These are phyloP conservation scores for Aspergillus costaricaensis DNA, from an alignment of 2,329 filamentous ascomycete species.

Conservation along the genomic window DNA sequence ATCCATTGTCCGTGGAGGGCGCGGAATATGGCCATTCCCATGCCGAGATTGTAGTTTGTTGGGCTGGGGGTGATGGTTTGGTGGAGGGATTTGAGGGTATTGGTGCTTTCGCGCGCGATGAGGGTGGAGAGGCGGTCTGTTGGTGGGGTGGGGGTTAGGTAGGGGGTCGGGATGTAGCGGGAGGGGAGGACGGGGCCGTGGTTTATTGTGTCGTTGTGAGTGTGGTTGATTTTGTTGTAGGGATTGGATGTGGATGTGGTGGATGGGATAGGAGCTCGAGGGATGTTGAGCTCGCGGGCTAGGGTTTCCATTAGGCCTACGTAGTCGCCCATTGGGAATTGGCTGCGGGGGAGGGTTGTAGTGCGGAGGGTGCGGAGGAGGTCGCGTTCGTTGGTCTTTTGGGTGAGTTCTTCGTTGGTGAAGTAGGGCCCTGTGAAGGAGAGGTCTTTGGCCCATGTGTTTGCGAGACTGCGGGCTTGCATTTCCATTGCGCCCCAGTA, in stretches of 20 bases:
- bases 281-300: slow-evolving; percentile 58
- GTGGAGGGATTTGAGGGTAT: slow-evolving; percentile 46
- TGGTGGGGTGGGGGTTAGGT: not conserved
- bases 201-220: not conserved
- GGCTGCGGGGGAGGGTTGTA: slow-evolving; percentile 47
- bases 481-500: slow-evolving; percentile 89
- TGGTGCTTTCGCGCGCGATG: not conserved
- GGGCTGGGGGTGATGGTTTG: slow-evolving; percentile 31
- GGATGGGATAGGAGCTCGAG: slow-evolving; percentile 39
- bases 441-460: slow-evolving; percentile 55
- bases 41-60: slow-evolving; percentile 47
- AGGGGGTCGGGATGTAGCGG: slow-evolving; percentile 35
- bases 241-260: no score
- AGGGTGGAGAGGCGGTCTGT: not conserved
- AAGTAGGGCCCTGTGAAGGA: not conserved
- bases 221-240: slow-evolving; percentile 22
- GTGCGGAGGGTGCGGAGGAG: slow-evolving; percentile 26
- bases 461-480: slow-evolving; percentile 71
- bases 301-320: slow-evolving; percentile 73
- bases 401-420: slow-evolving; percentile 22
- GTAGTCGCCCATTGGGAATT: slow-evolving; percentile 86
- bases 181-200: slow-evolving; percentile 54
- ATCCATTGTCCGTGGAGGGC: slow-evolving; percentile 71
- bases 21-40: slow-evolving; percentile 68
- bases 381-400: slow-evolving; percentile 27